A percentile compares a stretch with the other conserved stretches of the same genome.
Evolutionary conservation across 2,329 filamentous ascomycete genomes (phyloP).

Genomic region (Plectosphaerella cucumerina): DNA sequence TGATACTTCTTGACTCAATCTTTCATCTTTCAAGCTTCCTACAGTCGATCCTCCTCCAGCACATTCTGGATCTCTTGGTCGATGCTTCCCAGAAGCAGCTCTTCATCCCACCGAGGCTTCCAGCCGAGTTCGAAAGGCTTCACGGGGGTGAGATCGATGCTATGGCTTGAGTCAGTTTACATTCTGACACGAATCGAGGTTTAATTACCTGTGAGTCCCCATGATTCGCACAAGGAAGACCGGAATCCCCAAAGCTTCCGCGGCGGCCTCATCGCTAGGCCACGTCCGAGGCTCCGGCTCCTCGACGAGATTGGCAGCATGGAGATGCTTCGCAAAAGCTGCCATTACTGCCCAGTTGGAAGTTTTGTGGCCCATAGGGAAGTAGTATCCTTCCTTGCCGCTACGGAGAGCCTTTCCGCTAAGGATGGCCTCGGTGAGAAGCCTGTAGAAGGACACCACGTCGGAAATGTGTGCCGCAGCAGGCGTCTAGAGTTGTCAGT

Average conservation of each 20-base stretch:
- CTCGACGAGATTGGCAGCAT: conserved; percentile 22
- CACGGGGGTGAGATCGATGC: not conserved
- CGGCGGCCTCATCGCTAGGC: conserved; percentile 24
- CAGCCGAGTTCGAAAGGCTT: not conserved
- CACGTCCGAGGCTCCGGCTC: conserved; percentile 18
- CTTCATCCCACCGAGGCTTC: not conserved
- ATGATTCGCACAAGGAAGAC: conserved; percentile 17
- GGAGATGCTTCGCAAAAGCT: conserved; percentile 17
- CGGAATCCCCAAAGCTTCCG: conserved; percentile 24
- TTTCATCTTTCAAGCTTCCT: not conserved
- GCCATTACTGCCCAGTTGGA: conserved; percentile 25
- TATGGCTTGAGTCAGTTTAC: not conserved
- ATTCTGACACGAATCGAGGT: not conserved
- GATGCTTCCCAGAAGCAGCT: not conserved
- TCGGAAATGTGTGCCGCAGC: conserved; percentile 24
- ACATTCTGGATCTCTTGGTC: not conserved
- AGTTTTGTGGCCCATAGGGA: conserved; percentile 20
- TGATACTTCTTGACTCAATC: too few relatives aligned
- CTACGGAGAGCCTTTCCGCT: conserved; percentile 19
- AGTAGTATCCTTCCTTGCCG: conserved; percentile 28
- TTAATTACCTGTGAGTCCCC: conserved; percentile 19
- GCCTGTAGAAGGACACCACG: conserved; percentile 22
- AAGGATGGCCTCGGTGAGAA: conserved; percentile 22
- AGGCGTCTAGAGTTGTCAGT: conserved; percentile 15
- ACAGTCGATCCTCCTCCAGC: not conserved